Evolutionary conservation across 352 stramenopile species (phyloP), one percentile per base, ranked within the genome.

Genomic region (Pythium grandisporangium): DNA sequence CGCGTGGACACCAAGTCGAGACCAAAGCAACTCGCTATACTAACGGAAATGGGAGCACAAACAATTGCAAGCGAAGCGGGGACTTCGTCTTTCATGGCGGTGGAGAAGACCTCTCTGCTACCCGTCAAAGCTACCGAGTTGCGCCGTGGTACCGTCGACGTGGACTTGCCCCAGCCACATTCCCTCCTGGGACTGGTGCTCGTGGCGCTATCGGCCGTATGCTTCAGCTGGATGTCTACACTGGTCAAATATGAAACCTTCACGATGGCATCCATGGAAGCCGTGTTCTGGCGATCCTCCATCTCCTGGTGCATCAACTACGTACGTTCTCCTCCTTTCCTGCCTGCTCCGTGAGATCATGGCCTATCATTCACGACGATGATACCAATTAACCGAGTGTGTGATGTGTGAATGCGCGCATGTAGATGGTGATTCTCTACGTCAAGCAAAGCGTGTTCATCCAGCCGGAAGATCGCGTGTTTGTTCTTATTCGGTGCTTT

Each of bases 401-500:
- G 8, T 12, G n/a, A 10, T 22, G 19, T 23, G 8, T 39, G 19
- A 10, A 23, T 23, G 14, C 34, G 19, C 10, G 34, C 19, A 22
- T 39, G 14, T 16, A n/a, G n/a, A n/a, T n/a, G n/a, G n/a, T n/a
- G n/a, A 17, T 39, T 16, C 10, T 23, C 10, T 17, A 23, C 14
- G 10, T 14, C 8, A 14, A 14, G 14, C 14, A 14, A 14, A 32
- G 27, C 27, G 27, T 32, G 14, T 32, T 14, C 14, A 14, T 32
- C 8, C 27, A 48, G 4, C 66, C 59, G 1, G 47, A 72, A 33
- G 54, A 80, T 12, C 73, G 70, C 26, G 42, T 52, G 39, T 75
- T 83, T 57, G 52, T 90, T 21, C 66, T 84, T 27, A 79, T 68
- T 37, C 77, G 77, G 23, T 82, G 68, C 26, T 48, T 86, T 22